These are phyloP conservation scores for Senecio squalidus DNA, from an alignment of 140 eudicot genomes.

Conservation along the genomic window DNA sequence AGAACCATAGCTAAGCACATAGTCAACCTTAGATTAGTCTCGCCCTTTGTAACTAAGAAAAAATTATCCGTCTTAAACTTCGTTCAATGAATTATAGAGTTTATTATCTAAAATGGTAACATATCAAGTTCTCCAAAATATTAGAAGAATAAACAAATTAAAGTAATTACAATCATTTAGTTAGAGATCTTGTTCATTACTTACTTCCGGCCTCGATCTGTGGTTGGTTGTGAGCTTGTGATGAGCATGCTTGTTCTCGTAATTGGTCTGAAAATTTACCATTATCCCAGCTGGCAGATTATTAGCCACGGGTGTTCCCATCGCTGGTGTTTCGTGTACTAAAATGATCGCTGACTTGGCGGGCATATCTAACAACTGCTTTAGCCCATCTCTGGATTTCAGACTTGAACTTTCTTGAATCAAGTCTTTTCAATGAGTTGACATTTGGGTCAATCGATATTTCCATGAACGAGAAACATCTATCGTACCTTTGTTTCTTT, in stretches of 20 bases:
- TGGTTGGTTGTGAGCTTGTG: neutral
- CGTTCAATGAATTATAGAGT: constrained; percentile 3
- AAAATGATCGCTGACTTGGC: constrained; percentile 49
- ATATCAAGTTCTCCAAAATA: constrained; percentile 1
- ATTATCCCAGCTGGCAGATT: neutral
- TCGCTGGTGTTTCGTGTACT: constrained; percentile 28
- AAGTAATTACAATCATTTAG: neutral
- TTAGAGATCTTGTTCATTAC: neutral
- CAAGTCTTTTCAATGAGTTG: constrained; percentile 47
- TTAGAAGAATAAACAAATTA: neutral
- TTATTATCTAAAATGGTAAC: constrained; percentile 3
- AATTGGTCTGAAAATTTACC: neutral
- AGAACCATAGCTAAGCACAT: neutral
- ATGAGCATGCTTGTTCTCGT: neutral
- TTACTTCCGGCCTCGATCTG: neutral
- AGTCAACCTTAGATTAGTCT: constrained; percentile 5
- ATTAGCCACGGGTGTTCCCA: constrained; percentile 15
- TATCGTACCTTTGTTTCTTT: constrained; percentile 34
- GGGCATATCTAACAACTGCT: constrained; percentile 62
- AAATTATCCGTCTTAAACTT: neutral
- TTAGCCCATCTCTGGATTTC: constrained; percentile 77
- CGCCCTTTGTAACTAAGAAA: neutral
- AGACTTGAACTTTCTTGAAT: constrained; percentile 55
- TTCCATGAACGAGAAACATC: constrained; percentile 60
- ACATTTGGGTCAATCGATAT: constrained; percentile 46